phyloP scores from a whole-genome alignment of 176 grass and related monocot genomes.

The Oryza punctata region DNA sequence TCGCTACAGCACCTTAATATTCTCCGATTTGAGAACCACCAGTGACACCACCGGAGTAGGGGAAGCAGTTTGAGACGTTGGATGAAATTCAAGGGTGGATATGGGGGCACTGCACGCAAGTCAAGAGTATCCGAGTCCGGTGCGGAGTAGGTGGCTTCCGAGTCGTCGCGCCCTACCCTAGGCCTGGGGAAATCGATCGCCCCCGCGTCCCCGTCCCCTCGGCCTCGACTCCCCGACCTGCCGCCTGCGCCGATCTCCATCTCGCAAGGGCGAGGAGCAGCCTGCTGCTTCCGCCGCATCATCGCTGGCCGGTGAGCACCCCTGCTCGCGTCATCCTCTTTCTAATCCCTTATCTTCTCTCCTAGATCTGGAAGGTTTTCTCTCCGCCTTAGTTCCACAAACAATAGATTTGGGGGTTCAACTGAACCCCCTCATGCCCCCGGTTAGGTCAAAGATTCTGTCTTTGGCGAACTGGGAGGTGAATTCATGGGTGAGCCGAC shows the following conservation, averaged over 20 bases:
- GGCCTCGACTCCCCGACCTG: neutral
- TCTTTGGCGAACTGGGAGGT: neutral
- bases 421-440: neutral
- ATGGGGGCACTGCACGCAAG: no score
- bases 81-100: no score
- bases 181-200: no score
- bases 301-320: neutral
- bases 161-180: no score
- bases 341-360: neutral
- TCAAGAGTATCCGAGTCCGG: no score
- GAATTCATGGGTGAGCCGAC: neutral
- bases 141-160: no score
- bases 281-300: neutral
- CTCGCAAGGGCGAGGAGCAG: no score
- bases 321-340: neutral
- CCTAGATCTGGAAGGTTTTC: neutral
- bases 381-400: neutral
- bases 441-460: neutral
- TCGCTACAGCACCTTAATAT: no score
- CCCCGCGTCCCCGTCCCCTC: neutral
- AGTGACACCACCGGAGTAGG: no score
- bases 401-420: neutral
- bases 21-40: no score
- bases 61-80: no score
- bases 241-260: neutral